Percentiles rank a stretch among this genome's conserved stretches.
phyloP scores from a whole-genome alignment of 208 protist genomes.

The Trypanosoma congolense region DNA sequence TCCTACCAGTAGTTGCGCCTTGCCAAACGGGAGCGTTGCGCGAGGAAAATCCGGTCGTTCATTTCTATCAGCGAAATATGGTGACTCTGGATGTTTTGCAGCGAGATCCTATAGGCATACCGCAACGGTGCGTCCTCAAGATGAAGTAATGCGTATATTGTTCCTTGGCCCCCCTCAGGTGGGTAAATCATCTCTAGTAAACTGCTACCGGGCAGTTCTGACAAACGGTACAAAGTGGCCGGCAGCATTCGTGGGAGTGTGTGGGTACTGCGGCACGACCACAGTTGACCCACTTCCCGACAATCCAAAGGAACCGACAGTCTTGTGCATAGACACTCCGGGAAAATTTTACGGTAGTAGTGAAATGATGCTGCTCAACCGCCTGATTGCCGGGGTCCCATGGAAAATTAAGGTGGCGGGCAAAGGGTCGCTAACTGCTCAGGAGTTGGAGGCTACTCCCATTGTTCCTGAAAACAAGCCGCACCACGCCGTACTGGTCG shows the following conservation, averaged over 20 bases:
- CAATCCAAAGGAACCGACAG: slow-evolving; percentile 49
- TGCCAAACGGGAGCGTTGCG: background rate
- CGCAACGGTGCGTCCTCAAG: no score
- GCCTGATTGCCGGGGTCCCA: slow-evolving; percentile 54
- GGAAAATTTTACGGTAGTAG: slow-evolving; percentile 51
- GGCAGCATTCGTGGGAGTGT: slow-evolving; percentile 64
- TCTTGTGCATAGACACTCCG: slow-evolving; percentile 80
- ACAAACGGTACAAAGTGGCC: slow-evolving; percentile 67
- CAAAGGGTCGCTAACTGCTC: slow-evolving; percentile 25
- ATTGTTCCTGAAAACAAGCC: slow-evolving; percentile 46
- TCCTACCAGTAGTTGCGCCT: background rate
- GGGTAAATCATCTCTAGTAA: slow-evolving; percentile 80
- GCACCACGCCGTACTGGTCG: slow-evolving; percentile 70
- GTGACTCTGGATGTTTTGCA: no score
- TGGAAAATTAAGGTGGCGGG: slow-evolving; percentile 65
- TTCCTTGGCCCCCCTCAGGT: slow-evolving; percentile 70
- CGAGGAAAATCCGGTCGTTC: background rate
- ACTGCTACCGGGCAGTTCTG: slow-evolving; percentile 57
- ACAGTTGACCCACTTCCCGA: slow-evolving; percentile 69
- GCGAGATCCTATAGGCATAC: no score
- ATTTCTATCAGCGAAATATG: background rate
- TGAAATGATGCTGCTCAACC: slow-evolving; percentile 33
- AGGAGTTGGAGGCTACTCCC: slow-evolving; percentile 32
- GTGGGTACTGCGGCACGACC: slow-evolving; percentile 75
- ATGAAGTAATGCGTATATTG: slow-evolving; percentile 58